Conservation (phyloP, 306 rosid species). For the Fragaria nilgerrensis region DNA sequence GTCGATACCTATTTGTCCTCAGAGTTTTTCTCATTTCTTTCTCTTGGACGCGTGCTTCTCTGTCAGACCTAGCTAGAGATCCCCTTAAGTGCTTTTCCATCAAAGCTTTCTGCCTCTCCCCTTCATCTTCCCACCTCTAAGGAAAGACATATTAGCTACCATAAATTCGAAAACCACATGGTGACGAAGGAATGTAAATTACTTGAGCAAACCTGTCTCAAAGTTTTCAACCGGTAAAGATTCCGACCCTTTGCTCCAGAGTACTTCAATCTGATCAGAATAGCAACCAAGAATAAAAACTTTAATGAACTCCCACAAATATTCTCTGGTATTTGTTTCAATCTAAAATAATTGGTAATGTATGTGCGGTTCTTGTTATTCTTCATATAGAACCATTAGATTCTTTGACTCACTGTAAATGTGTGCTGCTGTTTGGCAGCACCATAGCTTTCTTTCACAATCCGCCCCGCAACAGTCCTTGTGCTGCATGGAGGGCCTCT, state of each 20-base stretch:
- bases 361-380: background rate
- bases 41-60: conserved; percentile 61
- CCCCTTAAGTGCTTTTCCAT: conserved; percentile 85
- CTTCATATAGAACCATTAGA: background rate
- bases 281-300: conserved; percentile 11
- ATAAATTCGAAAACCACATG: background rate
- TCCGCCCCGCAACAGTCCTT: conserved; percentile 77
- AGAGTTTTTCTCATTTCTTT: conserved; percentile 47
- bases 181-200: conserved; percentile 19
- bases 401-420: conserved; percentile 62
- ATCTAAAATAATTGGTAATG: background rate
- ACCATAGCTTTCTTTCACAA: conserved; percentile 91
- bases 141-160: conserved; percentile 14
- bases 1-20: conserved; percentile 45
- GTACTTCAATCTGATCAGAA: conserved; percentile 71
- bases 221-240: conserved; percentile 75
- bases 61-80: conserved; percentile 58
- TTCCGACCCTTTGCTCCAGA: conserved; percentile 98
- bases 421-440: conserved; percentile 91
- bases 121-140: conserved; percentile 81
- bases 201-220: conserved; percentile 68
- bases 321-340: background rate
- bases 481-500: conserved; percentile 72
- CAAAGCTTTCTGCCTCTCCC: conserved; percentile 55
- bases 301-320: background rate